These are phyloP conservation scores for Colletotrichum lupini DNA, from an alignment of 2,329 filamentous ascomycete genomes.

Conservation along the genomic window DNA sequence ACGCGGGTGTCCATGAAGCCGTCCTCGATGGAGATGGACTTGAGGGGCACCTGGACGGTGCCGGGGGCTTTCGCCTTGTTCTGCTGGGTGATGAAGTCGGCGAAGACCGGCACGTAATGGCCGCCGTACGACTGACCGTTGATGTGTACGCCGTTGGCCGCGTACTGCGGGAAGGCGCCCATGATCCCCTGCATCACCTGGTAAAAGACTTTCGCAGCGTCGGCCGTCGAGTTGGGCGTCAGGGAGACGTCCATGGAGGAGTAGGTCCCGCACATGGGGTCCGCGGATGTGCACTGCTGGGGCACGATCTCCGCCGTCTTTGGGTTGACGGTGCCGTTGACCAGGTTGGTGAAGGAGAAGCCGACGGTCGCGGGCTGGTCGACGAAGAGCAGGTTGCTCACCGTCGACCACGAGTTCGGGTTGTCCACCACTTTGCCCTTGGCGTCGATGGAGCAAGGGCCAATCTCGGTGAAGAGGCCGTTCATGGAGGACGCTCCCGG, in stretches of 20 bases:
- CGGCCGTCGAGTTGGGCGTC: conserved; percentile 10
- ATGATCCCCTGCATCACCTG: conserved; percentile 24
- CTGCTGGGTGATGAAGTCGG: conserved; percentile 12
- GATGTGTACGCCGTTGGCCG: conserved; percentile 3
- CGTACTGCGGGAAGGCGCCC: conserved; percentile 19
- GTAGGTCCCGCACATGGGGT: conserved; percentile 22
- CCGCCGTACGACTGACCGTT: conserved; percentile 25
- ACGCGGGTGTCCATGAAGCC: conserved; percentile 27
- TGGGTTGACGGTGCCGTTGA: conserved; percentile 19
- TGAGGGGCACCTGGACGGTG: conserved; percentile 4
- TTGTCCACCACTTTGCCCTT: conserved; percentile 19
- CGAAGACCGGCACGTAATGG: conserved; percentile 23
- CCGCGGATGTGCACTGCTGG: conserved; percentile 9
- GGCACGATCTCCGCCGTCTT: conserved; percentile 16
- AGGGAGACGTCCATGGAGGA: conserved; percentile 20
- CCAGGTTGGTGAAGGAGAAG: conserved; percentile 14
- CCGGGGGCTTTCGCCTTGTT: not conserved
- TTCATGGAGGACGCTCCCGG: conserved; percentile 27
- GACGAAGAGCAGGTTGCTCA: conserved; percentile 23
- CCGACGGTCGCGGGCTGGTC: conserved; percentile 25
- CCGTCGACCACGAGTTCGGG: conserved; percentile 13
- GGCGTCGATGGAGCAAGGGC: conserved; percentile 16
- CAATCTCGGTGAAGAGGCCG: conserved; percentile 19
- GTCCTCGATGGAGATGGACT: conserved; percentile 23
- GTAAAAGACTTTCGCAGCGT: conserved; percentile 15